These are phyloP conservation scores for Decorospora gaudefroyi DNA, from an alignment of 2,329 filamentous ascomycete species.

Conservation along the genomic window DNA sequence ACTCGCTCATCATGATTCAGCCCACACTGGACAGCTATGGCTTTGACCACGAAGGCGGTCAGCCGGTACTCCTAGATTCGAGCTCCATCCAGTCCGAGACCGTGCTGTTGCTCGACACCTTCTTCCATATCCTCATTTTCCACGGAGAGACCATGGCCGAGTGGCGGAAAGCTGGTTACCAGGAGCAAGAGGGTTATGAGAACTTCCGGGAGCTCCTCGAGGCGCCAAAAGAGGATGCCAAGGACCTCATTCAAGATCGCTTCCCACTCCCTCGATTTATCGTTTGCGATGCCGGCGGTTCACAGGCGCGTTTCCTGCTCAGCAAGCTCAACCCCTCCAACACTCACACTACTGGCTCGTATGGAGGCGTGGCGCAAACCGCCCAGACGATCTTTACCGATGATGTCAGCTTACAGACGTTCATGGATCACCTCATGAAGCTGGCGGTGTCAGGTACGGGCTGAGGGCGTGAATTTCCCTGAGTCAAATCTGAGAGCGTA, in stretches of 20 bases:
- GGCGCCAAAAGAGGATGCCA: slow-evolving; percentile 93
- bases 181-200: slow-evolving; percentile 97
- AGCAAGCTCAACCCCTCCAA: slow-evolving; percentile 98
- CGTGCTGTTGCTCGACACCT: slow-evolving; percentile 92
- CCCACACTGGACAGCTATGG: slow-evolving; percentile 97
- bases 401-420: slow-evolving; percentile 95
- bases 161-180: slow-evolving; percentile 97
- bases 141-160: slow-evolving; percentile 97
- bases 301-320: slow-evolving; percentile 93
- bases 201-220: slow-evolving; percentile 89
- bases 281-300: slow-evolving; percentile 97
- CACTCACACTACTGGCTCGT: slow-evolving; percentile 90
- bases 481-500: background rate
- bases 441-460: slow-evolving; percentile 46
- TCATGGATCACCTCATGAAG: slow-evolving; percentile 99
- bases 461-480: slow-evolving; percentile 16
- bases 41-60: slow-evolving; percentile 89
- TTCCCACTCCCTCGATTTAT: slow-evolving; percentile 99
- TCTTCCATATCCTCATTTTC: slow-evolving; percentile 99
- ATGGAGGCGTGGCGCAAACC: slow-evolving; percentile 84
- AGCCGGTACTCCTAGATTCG: slow-evolving; percentile 93
- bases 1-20: slow-evolving; percentile 98
- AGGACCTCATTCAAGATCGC: slow-evolving; percentile 95
- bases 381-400: slow-evolving; percentile 99
- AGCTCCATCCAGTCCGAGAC: slow-evolving; percentile 95